Evolutionary conservation across 2,329 filamentous ascomycete species (phyloP).

Genomic region (Nemania diffusa): DNA sequence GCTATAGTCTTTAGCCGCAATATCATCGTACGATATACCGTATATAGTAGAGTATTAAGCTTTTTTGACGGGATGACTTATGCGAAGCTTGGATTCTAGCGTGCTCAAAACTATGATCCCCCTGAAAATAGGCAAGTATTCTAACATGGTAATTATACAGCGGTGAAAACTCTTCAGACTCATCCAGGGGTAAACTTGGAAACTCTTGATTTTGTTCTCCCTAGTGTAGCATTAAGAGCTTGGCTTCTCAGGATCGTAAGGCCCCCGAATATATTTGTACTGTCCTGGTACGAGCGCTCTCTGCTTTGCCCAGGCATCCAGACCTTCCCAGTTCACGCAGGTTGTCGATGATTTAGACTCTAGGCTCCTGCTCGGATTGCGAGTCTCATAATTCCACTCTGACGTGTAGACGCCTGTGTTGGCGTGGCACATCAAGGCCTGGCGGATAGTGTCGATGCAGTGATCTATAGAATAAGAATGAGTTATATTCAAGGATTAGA

Average conservation of each 20-base stretch:
- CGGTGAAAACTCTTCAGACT: background rate
- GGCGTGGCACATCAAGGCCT: conserved; percentile 36
- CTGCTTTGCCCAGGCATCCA: conserved; percentile 34
- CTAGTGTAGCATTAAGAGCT: background rate
- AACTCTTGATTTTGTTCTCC: background rate
- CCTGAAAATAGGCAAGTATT: background rate
- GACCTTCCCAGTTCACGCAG: conserved; percentile 34
- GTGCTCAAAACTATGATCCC: background rate
- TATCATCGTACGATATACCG: background rate
- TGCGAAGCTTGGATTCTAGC: background rate
- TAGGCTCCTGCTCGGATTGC: background rate
- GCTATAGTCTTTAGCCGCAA: background rate
- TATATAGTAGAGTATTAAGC: background rate
- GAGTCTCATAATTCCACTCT: conserved; percentile 3
- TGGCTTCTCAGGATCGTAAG: conserved; percentile 15
- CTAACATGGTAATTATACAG: background rate
- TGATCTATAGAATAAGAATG: conserved; percentile 26
- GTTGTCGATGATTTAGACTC: background rate
- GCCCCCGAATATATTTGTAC: conserved; percentile 35
- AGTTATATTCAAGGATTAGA: background rate
- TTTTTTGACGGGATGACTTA: background rate
- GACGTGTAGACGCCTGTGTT: conserved; percentile 24
- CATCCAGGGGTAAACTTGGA: background rate
- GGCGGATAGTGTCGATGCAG: conserved; percentile 36
- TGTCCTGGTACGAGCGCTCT: conserved; percentile 32